A percentile compares a stretch with the other conserved stretches of the same genome.
Evolutionary conservation across 1,284 basidiomycete genomes (phyloP).

Genomic region (Ceratobasidium sp.): DNA sequence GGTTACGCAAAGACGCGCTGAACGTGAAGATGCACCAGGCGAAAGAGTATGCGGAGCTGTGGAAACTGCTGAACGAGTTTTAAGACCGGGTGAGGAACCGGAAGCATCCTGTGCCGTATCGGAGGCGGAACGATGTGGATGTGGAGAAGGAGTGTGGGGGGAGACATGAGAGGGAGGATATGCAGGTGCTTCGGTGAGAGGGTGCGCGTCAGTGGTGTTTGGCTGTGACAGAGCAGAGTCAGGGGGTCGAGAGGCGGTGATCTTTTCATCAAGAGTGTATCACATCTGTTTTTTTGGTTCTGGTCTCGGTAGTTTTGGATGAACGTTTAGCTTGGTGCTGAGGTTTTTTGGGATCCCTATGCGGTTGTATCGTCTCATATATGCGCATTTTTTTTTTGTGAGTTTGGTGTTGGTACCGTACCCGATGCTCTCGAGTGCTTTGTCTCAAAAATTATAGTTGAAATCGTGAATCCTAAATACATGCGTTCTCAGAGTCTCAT

Average conservation of each 20-base stretch:
- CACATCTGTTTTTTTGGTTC: background rate
- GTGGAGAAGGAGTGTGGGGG: slow-evolving; percentile 23
- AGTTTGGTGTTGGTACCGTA: background rate
- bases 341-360: background rate
- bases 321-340: too few species aligned
- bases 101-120: slow-evolving; percentile 25
- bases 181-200: slow-evolving; percentile 38
- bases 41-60: slow-evolving; percentile 32
- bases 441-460: background rate
- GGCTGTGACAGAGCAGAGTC: background rate
- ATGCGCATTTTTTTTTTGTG: too few species aligned
- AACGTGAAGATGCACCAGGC: slow-evolving; percentile 36
- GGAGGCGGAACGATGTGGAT: background rate
- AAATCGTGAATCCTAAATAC: background rate
- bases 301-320: background rate
- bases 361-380: too few species aligned
- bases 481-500: too few species aligned
- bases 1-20: slow-evolving; percentile 40
- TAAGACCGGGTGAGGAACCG: slow-evolving; percentile 32
- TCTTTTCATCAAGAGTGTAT: too few species aligned
- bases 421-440: background rate
- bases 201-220: slow-evolving; percentile 32
- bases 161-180: slow-evolving; percentile 9
- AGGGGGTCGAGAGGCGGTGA: background rate
- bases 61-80: slow-evolving; percentile 43